A percentile compares a stretch with the other conserved stretches of the same genome.
These are phyloP conservation scores for Gaultheria prostrata DNA, from an alignment of 148 eudicot species.

Conservation along the genomic window DNA sequence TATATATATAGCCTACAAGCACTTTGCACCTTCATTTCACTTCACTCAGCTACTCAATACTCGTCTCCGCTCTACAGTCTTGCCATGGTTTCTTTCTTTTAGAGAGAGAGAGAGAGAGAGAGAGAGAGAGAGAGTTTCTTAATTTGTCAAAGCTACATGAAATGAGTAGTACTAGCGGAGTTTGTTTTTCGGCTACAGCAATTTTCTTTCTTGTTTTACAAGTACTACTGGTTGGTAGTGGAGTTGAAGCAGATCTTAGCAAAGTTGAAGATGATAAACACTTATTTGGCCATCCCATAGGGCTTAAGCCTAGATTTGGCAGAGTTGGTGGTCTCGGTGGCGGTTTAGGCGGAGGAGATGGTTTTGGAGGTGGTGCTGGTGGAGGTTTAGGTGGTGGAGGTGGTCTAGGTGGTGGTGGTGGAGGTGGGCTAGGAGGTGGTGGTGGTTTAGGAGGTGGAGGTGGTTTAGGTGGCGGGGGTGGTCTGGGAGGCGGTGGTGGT, in stretches of 20 bases:
- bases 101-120: constrained; percentile 4
- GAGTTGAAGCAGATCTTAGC: neutral
- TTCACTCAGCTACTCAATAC: neutral
- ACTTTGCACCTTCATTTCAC: neutral
- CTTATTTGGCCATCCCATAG: constrained; percentile 2
- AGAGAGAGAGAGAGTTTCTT: neutral
- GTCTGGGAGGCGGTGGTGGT: neutral
- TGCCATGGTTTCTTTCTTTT: neutral
- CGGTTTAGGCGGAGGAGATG: neutral
- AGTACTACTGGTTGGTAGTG: neutral
- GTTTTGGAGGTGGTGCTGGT: neutral
- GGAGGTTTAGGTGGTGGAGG: neutral
- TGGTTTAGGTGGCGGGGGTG: no score
- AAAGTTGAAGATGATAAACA: constrained; percentile 20
- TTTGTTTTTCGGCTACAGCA: neutral
- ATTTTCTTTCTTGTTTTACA: neutral
- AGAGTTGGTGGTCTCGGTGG: neutral
- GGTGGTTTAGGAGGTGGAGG: neutral
- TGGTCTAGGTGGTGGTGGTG: neutral
- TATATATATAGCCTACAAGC: neutral
- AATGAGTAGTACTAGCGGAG: neutral
- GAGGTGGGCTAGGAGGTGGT: neutral
- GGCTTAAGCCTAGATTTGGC: neutral
- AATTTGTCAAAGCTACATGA: neutral
- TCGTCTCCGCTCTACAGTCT: neutral